Conservation (phyloP, 2,329 filamentous ascomycete species). For the Cercospora citrullina region DNA sequence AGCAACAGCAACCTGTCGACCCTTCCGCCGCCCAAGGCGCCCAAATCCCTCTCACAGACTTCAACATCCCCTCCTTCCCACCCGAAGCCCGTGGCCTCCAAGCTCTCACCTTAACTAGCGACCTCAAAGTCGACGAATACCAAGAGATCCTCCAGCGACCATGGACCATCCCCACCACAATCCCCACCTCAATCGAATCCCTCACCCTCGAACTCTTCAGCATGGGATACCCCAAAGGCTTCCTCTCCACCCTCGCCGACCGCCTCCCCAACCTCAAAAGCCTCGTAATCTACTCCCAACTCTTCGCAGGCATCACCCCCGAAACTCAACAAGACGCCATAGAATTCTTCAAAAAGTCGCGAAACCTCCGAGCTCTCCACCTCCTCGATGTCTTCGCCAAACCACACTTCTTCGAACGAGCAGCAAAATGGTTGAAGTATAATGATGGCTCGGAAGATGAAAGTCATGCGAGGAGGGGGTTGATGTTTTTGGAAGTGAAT, state of each 20-base stretch:
- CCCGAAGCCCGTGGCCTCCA: conserved; percentile 45
- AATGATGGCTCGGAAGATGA: conserved; percentile 33
- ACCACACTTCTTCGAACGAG: conserved; percentile 43
- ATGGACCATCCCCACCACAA: conserved; percentile 39
- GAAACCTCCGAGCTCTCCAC: conserved; percentile 45
- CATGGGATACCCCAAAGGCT: conserved; percentile 49
- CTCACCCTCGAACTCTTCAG: conserved; percentile 53
- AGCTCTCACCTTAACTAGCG: conserved; percentile 51
- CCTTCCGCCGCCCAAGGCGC: conserved; percentile 42
- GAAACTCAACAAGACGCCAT: conserved; percentile 45
- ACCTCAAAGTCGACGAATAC: conserved; percentile 52
- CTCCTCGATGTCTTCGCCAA: conserved; percentile 51
- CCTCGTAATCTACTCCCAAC: conserved; percentile 49
- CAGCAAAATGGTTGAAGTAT: conserved; percentile 36
- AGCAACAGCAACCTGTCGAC: conserved; percentile 8
- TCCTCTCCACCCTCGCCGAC: conserved; percentile 44
- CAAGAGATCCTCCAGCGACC: conserved; percentile 41
- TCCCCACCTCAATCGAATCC: conserved; percentile 45
- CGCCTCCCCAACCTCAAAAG: conserved; percentile 45
- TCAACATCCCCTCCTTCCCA: conserved; percentile 50
- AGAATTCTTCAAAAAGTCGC: conserved; percentile 43
- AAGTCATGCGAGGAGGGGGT: conserved; percentile 33
- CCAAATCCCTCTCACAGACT: conserved; percentile 50
- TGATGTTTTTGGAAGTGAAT: conserved; percentile 50
- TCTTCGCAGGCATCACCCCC: conserved; percentile 47